phyloP scores from a whole-genome alignment of 2,329 filamentous ascomycete species.

The Sordariomycetes sp. region DNA sequence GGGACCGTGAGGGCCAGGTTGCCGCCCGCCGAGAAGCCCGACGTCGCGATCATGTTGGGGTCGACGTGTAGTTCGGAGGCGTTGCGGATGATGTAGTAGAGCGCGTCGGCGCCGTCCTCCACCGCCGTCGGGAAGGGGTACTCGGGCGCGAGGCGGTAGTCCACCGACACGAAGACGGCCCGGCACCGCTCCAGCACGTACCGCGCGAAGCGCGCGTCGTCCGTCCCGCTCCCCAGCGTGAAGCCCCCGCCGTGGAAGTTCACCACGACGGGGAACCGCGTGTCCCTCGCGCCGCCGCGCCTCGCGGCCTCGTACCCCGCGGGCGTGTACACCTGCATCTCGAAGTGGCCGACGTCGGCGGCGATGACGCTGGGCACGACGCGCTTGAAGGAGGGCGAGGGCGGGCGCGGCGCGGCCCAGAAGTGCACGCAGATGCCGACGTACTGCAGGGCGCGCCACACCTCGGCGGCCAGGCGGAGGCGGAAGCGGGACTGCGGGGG shows the following conservation, averaged over 20 bases:
- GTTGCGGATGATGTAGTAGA: conserved; percentile 48
- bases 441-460: conserved; percentile 1
- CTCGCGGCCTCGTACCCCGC: conserved; percentile 1
- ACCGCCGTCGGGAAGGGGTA: conserved; percentile 54
- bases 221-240: conserved; percentile 49
- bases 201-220: conserved; percentile 52
- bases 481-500: background rate
- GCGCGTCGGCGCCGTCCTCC: conserved; percentile 54
- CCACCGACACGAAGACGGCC: conserved; percentile 51
- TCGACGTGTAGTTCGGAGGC: conserved; percentile 49
- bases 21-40: conserved; percentile 55
- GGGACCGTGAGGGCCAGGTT: conserved; percentile 41
- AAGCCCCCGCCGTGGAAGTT: conserved; percentile 62
- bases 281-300: conserved; percentile 10
- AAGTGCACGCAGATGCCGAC: conserved; percentile 1
- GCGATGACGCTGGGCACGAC: background rate
- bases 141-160: conserved; percentile 58
- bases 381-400: background rate
- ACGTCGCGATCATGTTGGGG: conserved; percentile 41
- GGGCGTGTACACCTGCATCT: conserved; percentile 1
- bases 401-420: background rate
- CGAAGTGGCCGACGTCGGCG: background rate
- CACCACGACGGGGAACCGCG: conserved; percentile 38
- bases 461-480: background rate
- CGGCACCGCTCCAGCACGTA: conserved; percentile 39